phyloP scores from a whole-genome alignment of 257 asterid species.

The Echites panduratus region DNA sequence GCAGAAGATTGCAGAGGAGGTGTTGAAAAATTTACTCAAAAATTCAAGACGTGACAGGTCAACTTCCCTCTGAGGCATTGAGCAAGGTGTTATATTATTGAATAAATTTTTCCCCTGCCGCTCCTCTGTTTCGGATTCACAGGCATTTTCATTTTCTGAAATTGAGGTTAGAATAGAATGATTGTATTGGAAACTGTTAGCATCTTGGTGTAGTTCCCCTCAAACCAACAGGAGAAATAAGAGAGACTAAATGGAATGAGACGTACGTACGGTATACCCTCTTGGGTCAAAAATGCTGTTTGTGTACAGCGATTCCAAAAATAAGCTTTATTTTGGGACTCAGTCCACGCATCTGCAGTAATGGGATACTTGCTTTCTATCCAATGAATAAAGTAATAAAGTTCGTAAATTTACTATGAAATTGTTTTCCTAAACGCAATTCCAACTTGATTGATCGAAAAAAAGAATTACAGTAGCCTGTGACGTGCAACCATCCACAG shows the following conservation, averaged over 20 bases:
- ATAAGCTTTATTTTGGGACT: too few species aligned
- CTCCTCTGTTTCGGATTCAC: background rate
- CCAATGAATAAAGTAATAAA: too few species aligned
- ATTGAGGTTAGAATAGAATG: background rate
- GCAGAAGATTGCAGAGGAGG: constrained; percentile 90
- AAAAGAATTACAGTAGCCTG: too few species aligned
- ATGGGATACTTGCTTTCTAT: too few species aligned
- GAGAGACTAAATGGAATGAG: background rate
- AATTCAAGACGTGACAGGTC: constrained; percentile 68
- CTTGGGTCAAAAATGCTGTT: too few species aligned
- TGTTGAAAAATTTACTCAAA: constrained; percentile 75
- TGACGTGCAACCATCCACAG: too few species aligned
- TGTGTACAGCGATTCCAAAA: too few species aligned
- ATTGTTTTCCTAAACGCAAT: too few species aligned
- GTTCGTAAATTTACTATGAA: too few species aligned
- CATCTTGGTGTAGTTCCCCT: background rate
- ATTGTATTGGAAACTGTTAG: background rate
- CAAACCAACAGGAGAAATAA: background rate
- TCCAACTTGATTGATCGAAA: too few species aligned
- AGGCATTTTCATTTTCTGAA: background rate
- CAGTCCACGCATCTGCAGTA: too few species aligned
- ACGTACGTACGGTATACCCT: too few species aligned
- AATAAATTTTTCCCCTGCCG: background rate
- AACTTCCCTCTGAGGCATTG: background rate
- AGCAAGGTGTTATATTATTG: background rate